phyloP scores from a whole-genome alignment of 2,329 filamentous ascomycete genomes.

The Alternaria brassicicola region DNA sequence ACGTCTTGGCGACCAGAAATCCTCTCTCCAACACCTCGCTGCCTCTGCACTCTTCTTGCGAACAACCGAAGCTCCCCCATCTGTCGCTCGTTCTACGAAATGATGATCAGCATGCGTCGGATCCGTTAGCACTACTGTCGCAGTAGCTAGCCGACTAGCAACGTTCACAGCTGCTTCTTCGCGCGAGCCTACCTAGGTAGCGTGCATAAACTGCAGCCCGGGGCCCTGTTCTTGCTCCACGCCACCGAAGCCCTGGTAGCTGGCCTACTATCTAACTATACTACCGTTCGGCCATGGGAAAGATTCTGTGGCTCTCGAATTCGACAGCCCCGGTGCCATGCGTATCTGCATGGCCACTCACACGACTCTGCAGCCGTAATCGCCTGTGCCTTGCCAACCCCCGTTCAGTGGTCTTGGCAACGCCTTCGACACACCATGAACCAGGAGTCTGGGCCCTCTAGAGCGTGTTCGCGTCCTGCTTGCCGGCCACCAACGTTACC shows the following conservation, averaged over 20 bases:
- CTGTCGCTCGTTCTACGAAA: too few species aligned
- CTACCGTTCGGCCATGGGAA: background rate
- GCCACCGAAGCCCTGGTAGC: background rate
- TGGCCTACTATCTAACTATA: background rate
- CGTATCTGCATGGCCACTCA: background rate
- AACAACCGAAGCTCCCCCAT: background rate
- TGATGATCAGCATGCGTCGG: background rate
- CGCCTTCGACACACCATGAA: slow-evolving; percentile 10
- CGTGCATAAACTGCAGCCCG: background rate
- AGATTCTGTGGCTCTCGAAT: background rate
- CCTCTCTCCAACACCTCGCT: background rate
- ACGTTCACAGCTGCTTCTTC: background rate
- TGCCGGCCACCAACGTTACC: background rate
- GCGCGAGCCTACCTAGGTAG: background rate
- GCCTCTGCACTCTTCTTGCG: background rate
- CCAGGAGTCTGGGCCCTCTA: slow-evolving; percentile 10
- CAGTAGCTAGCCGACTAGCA: background rate
- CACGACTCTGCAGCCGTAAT: background rate
- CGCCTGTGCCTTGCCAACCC: slow-evolving; percentile 1
- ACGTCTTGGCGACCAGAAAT: slow-evolving; percentile 3
- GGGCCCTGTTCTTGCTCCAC: background rate
- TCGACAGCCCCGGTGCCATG: background rate
- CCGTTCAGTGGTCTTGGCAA: slow-evolving; percentile 10
- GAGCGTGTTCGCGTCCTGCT: background rate
- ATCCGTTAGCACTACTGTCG: background rate